Evolutionary conservation across 2,329 filamentous ascomycete genomes (phyloP), one percentile per base, ranked within the genome.

Genomic region (Ophiocordyceps camponoti-floridani): DNA sequence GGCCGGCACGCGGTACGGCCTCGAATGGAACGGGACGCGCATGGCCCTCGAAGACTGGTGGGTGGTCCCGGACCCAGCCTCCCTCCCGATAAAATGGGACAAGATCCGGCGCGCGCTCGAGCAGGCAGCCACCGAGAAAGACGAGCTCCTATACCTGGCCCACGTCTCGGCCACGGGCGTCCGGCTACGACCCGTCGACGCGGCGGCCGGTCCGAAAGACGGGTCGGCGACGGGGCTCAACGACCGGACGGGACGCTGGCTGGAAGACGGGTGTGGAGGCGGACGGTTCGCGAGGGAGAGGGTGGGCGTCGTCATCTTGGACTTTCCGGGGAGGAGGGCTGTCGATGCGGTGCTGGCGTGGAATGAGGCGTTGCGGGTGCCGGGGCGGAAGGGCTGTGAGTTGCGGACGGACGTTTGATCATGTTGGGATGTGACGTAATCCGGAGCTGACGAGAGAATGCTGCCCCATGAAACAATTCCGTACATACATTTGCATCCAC

Each of bases 11-110:
- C 31, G 5, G 14, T 70, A 68, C 50, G 69, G 69, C 45, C 49
- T 69, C 41, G 54, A 56, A 31, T 72, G 68, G 69, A 58, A 62
- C 31, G 64, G 64, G 9, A 47, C 53, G 3, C 63, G 65, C 48
- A 66, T 72, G 59, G 48, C 53, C 2, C 61, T 72, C 40, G 67
- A 72, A 52, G 69, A 72, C 53, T 49, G 59, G 31, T 72, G 65
- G 63, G 59, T 65, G 49, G 62, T 71, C 42, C 58, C 61, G 0
- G 60, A 65, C 50, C 51, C 66, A 6, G 53, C 60, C 14, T 60
- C 64, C 48, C 61, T 72, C 4, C 56, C 61, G n/a, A 57, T 62
- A 46, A 72, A 72, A 53, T 72, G 66, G 67, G 54, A 52, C 12
- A 63, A 64, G 43, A 63, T 72, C 46, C 57, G 58, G 33, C 49